phyloP scores from a whole-genome alignment of 1,139 yeast genomes.

The Candida neerlandica region DNA sequence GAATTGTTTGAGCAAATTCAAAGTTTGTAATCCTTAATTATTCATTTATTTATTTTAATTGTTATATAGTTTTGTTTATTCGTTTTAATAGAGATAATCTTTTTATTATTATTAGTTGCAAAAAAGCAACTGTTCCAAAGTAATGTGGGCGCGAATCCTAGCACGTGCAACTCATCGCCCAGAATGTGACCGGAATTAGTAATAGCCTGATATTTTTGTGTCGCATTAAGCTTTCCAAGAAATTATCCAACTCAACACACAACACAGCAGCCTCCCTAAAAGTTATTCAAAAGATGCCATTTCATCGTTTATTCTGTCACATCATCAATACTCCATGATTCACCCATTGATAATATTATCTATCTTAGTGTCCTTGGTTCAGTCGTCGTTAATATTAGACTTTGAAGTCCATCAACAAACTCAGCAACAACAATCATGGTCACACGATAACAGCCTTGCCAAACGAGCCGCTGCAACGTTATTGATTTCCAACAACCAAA shows the following conservation, averaged over 20 bases:
- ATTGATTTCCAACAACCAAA: background rate
- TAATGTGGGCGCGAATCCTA: too few relatives aligned
- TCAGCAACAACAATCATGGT: background rate
- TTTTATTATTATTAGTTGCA: too few relatives aligned
- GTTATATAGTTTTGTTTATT: background rate
- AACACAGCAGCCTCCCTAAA: too few relatives aligned
- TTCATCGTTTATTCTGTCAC: background rate
- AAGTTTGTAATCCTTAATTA: slow-evolving; percentile 10
- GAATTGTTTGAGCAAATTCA: slow-evolving; percentile 47
- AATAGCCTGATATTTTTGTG: too few relatives aligned
- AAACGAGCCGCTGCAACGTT: background rate
- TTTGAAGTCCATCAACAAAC: background rate
- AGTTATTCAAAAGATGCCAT: too few relatives aligned
- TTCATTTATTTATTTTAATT: background rate
- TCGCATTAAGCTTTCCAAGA: too few relatives aligned
- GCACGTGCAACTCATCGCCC: too few relatives aligned
- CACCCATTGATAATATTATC: background rate
- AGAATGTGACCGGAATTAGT: too few relatives aligned
- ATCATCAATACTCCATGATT: background rate
- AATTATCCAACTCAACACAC: too few relatives aligned
- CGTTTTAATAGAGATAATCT: background rate
- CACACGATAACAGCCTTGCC: background rate
- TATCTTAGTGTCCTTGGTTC: background rate
- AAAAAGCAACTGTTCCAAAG: too few relatives aligned
- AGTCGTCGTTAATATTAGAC: background rate